These are phyloP conservation scores for Eucalyptus curtisii DNA, from an alignment of 345 rosid species.

Conservation along the genomic window DNA sequence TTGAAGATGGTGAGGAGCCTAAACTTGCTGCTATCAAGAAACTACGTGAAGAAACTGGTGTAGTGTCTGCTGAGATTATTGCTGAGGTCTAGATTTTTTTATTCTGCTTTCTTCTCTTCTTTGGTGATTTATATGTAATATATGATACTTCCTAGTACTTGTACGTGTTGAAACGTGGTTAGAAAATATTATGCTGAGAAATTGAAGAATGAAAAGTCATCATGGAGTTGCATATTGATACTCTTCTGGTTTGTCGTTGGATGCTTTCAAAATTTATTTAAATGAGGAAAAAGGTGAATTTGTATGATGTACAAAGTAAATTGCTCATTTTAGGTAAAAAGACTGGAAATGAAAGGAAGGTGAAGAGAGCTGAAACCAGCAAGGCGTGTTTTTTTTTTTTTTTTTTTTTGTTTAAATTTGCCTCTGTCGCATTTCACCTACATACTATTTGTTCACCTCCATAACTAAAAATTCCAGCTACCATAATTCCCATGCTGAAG, in stretches of 20 bases:
- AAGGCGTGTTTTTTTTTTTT: neutral
- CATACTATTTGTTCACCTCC: neutral
- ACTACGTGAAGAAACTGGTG: slow-evolving; percentile 87
- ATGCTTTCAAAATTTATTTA: neutral
- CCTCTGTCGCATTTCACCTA: neutral
- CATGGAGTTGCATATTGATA: neutral
- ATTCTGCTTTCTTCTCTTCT: neutral
- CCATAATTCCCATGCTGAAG: neutral
- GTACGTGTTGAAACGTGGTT: neutral
- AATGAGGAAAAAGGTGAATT: neutral
- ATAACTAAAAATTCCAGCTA: neutral
- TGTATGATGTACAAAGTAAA: neutral
- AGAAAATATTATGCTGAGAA: neutral
- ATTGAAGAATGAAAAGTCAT: neutral
- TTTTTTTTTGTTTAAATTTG: neutral
- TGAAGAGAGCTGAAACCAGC: neutral
- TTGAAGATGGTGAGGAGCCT: slow-evolving; percentile 97
- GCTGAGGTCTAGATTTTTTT: slow-evolving; percentile 45
- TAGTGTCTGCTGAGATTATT: slow-evolving; percentile 69
- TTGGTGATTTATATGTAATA: neutral
- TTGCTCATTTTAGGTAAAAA: neutral
- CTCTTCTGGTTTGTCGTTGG: neutral
- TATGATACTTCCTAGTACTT: neutral
- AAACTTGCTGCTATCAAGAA: slow-evolving; percentile 76
- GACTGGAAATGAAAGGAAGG: neutral